Evolutionary conservation across 163 green algal species (phyloP).

Genomic region (Volvox carteri): DNA sequence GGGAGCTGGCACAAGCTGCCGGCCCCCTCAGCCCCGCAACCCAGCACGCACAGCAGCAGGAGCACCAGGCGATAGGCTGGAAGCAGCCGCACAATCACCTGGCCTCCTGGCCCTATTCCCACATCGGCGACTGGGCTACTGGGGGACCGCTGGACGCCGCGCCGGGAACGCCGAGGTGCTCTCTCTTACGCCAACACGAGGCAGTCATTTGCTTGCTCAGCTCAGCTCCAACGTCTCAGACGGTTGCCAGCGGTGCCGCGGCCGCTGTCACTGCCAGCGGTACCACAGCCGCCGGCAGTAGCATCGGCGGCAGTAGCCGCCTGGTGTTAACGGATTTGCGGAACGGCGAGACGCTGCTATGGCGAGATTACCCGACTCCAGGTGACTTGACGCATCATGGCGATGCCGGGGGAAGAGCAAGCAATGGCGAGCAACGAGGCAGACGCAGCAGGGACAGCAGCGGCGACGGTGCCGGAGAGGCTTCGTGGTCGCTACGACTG

Average conservation of each 20-base stretch:
- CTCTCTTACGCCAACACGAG: not conserved
- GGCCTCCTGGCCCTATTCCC: not conserved
- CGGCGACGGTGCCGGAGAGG: not conserved
- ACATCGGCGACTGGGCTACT: not conserved
- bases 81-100: not conserved
- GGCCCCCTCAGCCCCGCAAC: no score
- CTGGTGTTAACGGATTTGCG: not conserved
- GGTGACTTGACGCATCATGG: not conserved
- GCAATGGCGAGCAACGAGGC: no score
- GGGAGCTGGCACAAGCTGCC: not conserved
- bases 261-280: not conserved
- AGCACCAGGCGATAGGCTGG: not conserved
- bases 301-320: not conserved
- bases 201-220: not conserved
- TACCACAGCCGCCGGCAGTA: not conserved
- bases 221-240: not conserved
- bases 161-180: not conserved
- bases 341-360: not conserved
- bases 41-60: not conserved
- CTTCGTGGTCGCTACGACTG: not conserved
- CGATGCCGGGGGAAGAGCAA: not conserved
- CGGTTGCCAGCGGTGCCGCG: not conserved
- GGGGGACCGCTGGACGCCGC: not conserved
- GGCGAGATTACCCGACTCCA: not conserved
- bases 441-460: no score